Conservation (phyloP, 352 stramenopile species). For the Pythium scleroteichum region DNA sequence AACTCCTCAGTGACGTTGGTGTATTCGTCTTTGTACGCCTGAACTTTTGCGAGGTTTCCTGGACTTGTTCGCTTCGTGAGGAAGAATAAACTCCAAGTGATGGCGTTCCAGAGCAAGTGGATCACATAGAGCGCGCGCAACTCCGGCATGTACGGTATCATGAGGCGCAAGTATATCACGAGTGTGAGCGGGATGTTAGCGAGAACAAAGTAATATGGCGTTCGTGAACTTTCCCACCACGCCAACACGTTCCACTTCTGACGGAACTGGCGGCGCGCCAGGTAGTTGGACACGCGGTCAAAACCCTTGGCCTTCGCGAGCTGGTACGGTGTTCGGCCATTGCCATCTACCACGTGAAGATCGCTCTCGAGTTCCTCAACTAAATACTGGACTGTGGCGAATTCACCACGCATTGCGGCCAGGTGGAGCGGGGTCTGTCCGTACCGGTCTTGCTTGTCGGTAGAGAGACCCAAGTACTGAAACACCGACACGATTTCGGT, state of each 20-base stretch:
- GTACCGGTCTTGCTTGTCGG: constrained; percentile 63
- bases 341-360: constrained; percentile 44
- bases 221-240: constrained; percentile 59
- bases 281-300: constrained; percentile 52
- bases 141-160: constrained; percentile 63
- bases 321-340: constrained; percentile 60
- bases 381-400: constrained; percentile 74
- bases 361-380: constrained; percentile 78
- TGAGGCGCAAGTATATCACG: constrained; percentile 47
- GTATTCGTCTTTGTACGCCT: constrained; percentile 50
- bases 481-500: constrained; percentile 84
- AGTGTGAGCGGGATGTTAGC: constrained; percentile 44
- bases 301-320: constrained; percentile 63
- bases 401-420: constrained; percentile 72
- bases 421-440: constrained; percentile 85
- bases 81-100: constrained; percentile 72
- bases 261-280: constrained; percentile 42
- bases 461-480: constrained; percentile 74
- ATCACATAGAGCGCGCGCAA: constrained; percentile 55
- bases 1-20: constrained; percentile 54
- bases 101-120: constrained; percentile 56
- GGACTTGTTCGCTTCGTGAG: constrained; percentile 57
- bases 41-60: constrained; percentile 45
- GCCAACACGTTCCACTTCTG: constrained; percentile 64
- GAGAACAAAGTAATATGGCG: constrained; percentile 72